Evolutionary conservation across 2,329 filamentous ascomycete genomes (phyloP).

Genomic region (Exophiala phaeomuriformis): DNA sequence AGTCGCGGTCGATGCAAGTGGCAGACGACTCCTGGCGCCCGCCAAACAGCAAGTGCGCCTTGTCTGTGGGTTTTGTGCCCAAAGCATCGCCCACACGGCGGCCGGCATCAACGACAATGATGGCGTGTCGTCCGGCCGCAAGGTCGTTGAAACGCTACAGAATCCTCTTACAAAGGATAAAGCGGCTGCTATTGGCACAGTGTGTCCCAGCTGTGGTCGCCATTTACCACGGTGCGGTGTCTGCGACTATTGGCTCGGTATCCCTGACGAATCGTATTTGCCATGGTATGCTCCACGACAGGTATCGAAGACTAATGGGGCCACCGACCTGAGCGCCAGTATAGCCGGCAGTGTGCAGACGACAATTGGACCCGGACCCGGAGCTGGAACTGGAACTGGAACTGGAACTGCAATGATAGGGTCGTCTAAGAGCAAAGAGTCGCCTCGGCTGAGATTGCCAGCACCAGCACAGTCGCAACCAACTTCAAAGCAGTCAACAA

Average conservation of each 20-base stretch:
- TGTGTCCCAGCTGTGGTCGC: constrained; percentile 55
- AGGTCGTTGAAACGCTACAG: constrained; percentile 23
- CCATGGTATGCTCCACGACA: constrained; percentile 20
- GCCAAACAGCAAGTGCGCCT: constrained; percentile 50
- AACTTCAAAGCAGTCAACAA: constrained; percentile 28
- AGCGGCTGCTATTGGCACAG: constrained; percentile 38
- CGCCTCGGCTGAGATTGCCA: constrained; percentile 8
- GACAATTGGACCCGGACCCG: constrained; percentile 19
- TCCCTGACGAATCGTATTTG: constrained; percentile 46
- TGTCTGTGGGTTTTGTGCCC: constrained; percentile 55
- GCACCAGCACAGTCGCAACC: constrained; percentile 15
- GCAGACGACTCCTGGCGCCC: constrained; percentile 43
- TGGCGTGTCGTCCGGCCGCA: constrained; percentile 27
- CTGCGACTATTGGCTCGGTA: constrained; percentile 56
- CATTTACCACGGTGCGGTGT: constrained; percentile 58
- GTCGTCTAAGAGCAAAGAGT: constrained; percentile 25
- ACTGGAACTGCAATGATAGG: too few relatives aligned
- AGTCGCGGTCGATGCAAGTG: constrained; percentile 43
- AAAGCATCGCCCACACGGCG: constrained; percentile 44
- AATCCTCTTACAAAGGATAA: constrained; percentile 25
- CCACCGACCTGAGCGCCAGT: constrained; percentile 21
- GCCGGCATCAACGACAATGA: constrained; percentile 29
- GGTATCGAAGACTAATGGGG: constrained; percentile 4
- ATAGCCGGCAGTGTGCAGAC: constrained; percentile 23
- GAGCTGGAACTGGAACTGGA: not conserved